Evolutionary conservation across 2,329 filamentous ascomycete species (phyloP), one percentile per base, ranked within the genome.

Genomic region (Phaeophleospora eucalypticola): DNA sequence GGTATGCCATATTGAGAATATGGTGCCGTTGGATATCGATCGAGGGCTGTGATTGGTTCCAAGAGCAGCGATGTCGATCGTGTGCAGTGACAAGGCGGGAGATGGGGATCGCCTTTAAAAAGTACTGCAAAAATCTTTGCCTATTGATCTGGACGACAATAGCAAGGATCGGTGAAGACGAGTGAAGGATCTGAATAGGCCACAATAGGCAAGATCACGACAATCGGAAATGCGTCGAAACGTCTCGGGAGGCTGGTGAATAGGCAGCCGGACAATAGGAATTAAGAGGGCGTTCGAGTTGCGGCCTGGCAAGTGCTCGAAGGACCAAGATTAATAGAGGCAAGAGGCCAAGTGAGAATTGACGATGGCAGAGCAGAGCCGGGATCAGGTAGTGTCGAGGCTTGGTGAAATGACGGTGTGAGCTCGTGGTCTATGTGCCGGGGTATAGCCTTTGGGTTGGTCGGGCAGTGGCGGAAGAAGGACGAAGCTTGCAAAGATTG

Each of bases 1-100:
- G 68, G 67, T 71, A 72, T 58, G 70, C 64, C 73, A 76, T 76
- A 58, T 54, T 50, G 53, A 43, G 47, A 46, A 35, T 49, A 41
- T 57, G 36, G 42, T 46, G 46, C n/a, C 51, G 47, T 44, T 49
- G 43, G 34, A 47, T 20, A 42, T 48, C 33, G 33, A 43, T 51
- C 36, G 47, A 34, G 38, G 47, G 42, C 48, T 19, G 36, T 9
- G 15, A 45, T 49, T 45, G 40, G 41, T 46, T 46, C 46, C 45
- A 47, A 37, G 19, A 46, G 45, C 33, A 38, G 36, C 16, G 42
- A 35, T 37, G 24, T 43, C 34, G 45, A 24, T 45, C 33, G 36
- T 17, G 43, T 27, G 15, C 17, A 41, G 43, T 45, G 48, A 19
- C 43, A 43, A 49, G 43, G 46, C 46, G 43, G 29, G 46, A 51